These are phyloP conservation scores for Neocucurbitaria cava DNA, from an alignment of 2,329 filamentous ascomycete genomes.

Conservation along the genomic window DNA sequence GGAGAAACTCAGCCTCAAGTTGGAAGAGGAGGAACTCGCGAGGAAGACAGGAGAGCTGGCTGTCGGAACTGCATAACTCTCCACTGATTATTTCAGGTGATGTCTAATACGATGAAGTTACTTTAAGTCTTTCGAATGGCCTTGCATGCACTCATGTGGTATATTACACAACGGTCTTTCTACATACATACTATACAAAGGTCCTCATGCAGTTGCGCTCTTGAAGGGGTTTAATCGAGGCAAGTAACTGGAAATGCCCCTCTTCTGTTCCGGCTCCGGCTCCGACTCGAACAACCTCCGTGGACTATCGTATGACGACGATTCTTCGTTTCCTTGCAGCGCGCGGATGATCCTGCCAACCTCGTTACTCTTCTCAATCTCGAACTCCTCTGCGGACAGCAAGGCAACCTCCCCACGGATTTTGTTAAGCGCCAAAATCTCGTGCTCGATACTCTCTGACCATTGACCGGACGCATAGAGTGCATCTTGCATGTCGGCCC, in stretches of 20 bases:
- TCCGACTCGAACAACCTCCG: background rate
- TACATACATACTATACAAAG: constrained; percentile 9
- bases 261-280: constrained; percentile 11
- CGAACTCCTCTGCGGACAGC: constrained; percentile 29
- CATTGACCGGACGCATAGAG: constrained; percentile 31
- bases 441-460: constrained; percentile 32
- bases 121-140: too few relatives aligned
- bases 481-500: constrained; percentile 45
- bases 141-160: background rate
- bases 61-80: background rate
- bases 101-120: too few relatives aligned
- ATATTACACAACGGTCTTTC: background rate
- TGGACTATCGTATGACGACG: background rate
- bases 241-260: constrained; percentile 21
- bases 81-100: too few relatives aligned
- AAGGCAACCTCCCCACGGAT: constrained; percentile 14
- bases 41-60: background rate
- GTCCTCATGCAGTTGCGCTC: constrained; percentile 16
- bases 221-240: constrained; percentile 28
- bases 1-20: constrained; percentile 37
- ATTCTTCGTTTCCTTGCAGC: constrained; percentile 9
- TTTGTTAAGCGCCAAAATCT: constrained; percentile 22
- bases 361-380: constrained; percentile 24
- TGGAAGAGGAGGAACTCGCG: constrained; percentile 19
- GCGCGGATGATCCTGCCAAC: constrained; percentile 17